phyloP scores from a whole-genome alignment of 2,329 filamentous ascomycete species.

The Myriosclerotinia curreyana region DNA sequence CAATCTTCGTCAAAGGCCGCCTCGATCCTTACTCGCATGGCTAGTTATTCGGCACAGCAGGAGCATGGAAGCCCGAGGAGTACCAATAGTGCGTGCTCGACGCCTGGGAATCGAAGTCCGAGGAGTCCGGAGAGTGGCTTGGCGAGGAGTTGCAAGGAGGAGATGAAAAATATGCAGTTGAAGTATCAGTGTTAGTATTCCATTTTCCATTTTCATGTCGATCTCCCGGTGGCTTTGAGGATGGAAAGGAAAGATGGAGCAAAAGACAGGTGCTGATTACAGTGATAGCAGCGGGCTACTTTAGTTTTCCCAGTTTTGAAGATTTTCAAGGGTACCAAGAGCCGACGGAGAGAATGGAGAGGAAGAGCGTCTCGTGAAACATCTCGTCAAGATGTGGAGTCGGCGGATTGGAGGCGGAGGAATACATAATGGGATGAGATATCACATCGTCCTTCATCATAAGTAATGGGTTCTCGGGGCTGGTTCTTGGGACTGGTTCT shows the following conservation, averaged over 20 bases:
- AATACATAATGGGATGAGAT: neutral
- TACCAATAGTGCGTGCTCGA: constrained; percentile 22
- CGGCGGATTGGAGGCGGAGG: neutral
- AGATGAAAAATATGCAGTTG: constrained; percentile 17
- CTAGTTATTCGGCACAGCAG: constrained; percentile 47
- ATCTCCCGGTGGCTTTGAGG: neutral
- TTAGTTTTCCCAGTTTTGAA: constrained; percentile 73
- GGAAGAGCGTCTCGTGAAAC: constrained; percentile 13
- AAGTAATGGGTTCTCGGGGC: constrained; percentile 10
- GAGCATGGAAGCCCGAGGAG: constrained; percentile 32
- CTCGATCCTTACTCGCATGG: constrained; percentile 54
- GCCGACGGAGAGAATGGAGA: constrained; percentile 36
- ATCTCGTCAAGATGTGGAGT: neutral
- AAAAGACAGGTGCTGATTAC: constrained; percentile 21
- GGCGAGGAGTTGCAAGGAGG: constrained; percentile 29
- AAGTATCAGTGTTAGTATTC: constrained; percentile 19
- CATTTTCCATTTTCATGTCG: neutral
- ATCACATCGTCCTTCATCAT: constrained; percentile 11
- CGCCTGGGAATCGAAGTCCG: constrained; percentile 18
- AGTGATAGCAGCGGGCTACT: constrained; percentile 53
- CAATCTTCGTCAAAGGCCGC: constrained; percentile 51
- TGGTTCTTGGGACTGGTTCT: constrained; percentile 20
- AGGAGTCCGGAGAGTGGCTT: constrained; percentile 29
- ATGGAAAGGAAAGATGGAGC: neutral
- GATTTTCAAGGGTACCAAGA: constrained; percentile 56